A percentile compares a stretch with the other conserved stretches of the same genome.
Conservation (phyloP, 371 early-diverging fungal genomes). For the Rhizomucor miehei region DNA sequence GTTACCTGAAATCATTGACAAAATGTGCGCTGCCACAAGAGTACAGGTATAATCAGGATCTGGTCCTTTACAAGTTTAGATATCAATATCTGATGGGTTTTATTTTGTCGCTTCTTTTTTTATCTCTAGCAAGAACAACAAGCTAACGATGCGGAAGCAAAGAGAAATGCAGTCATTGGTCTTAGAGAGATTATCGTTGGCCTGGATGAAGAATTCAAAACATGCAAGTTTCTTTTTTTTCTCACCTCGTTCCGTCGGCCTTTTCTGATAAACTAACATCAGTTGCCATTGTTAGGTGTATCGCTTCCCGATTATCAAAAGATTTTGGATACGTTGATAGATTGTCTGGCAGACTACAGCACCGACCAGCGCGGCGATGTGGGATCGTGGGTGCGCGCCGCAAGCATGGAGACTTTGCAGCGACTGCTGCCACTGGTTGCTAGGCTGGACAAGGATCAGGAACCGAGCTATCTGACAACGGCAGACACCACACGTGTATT, state of each 20-base stretch:
- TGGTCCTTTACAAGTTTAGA: background rate
- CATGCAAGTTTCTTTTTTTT: slow-evolving; percentile 30
- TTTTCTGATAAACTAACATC: too few relatives aligned
- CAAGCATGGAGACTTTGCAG: slow-evolving; percentile 61
- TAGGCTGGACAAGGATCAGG: slow-evolving; percentile 27
- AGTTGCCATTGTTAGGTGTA: slow-evolving; percentile 22
- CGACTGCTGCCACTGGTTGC: slow-evolving; percentile 44
- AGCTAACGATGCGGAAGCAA: slow-evolving; percentile 64
- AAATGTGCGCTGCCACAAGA: slow-evolving; percentile 25
- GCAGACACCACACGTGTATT: slow-evolving; percentile 29
- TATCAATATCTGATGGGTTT: background rate
- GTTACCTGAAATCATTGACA: slow-evolving; percentile 23
- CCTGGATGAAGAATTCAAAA: slow-evolving; percentile 33
- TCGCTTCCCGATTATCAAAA: slow-evolving; percentile 34
- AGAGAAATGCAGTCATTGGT: slow-evolving; percentile 64
- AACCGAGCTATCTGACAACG: slow-evolving; percentile 21
- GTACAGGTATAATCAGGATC: slow-evolving; percentile 23
- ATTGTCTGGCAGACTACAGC: slow-evolving; percentile 80
- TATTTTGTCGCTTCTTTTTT: slow-evolving; percentile 10
- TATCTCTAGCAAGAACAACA: slow-evolving; percentile 32
- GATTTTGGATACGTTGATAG: slow-evolving; percentile 42
- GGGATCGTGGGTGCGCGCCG: slow-evolving; percentile 90
- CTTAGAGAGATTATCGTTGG: slow-evolving; percentile 40
- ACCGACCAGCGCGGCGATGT: slow-evolving; percentile 93
- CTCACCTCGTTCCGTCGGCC: too few relatives aligned